A percentile compares a stretch with the other conserved stretches of the same genome.
Conservation (phyloP, 768 basidiomycete species). For the Lyophyllum atratum region DNA sequence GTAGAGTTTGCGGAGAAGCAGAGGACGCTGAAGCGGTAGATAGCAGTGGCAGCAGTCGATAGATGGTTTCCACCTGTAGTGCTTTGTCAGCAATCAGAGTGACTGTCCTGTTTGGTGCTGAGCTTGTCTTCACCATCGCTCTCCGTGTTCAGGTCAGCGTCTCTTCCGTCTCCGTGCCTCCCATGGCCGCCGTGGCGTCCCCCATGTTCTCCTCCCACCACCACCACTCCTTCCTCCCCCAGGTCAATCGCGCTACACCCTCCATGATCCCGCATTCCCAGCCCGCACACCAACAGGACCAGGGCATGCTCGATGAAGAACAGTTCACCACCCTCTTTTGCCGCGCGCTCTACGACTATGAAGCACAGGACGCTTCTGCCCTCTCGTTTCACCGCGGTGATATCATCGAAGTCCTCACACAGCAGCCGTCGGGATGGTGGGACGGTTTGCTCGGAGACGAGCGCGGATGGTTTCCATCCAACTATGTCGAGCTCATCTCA, state of each 20-base stretch:
- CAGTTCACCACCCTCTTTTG: slow-evolving; percentile 81
- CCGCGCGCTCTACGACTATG: slow-evolving; percentile 89
- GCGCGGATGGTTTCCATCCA: slow-evolving; percentile 97
- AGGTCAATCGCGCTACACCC: slow-evolving; percentile 19
- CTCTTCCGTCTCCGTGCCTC: slow-evolving; percentile 3
- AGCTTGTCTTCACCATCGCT: slow-evolving; percentile 14
- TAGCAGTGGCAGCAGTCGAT: neutral
- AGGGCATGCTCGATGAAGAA: slow-evolving; percentile 52
- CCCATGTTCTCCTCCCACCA: slow-evolving; percentile 26
- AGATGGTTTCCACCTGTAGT: slow-evolving; percentile 3
- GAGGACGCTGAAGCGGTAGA: slow-evolving; percentile 73
- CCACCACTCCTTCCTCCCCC: slow-evolving; percentile 23
- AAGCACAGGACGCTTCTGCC: slow-evolving; percentile 84
- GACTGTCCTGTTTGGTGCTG: neutral
- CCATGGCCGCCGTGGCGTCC: slow-evolving; percentile 34
- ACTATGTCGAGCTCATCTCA: slow-evolving; percentile 82
- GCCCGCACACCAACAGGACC: slow-evolving; percentile 32
- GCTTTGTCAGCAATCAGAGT: neutral
- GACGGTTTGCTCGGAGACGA: slow-evolving; percentile 89
- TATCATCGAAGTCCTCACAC: slow-evolving; percentile 91
- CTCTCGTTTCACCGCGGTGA: slow-evolving; percentile 87
- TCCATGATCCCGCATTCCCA: slow-evolving; percentile 16
- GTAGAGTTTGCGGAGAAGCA: slow-evolving; percentile 98
- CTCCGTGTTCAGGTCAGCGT: neutral
- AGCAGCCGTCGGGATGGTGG: slow-evolving; percentile 97